Evolutionary conservation across 495 filamentous ascomycete species (phyloP).

Genomic region (Schizothecium vesticola): DNA sequence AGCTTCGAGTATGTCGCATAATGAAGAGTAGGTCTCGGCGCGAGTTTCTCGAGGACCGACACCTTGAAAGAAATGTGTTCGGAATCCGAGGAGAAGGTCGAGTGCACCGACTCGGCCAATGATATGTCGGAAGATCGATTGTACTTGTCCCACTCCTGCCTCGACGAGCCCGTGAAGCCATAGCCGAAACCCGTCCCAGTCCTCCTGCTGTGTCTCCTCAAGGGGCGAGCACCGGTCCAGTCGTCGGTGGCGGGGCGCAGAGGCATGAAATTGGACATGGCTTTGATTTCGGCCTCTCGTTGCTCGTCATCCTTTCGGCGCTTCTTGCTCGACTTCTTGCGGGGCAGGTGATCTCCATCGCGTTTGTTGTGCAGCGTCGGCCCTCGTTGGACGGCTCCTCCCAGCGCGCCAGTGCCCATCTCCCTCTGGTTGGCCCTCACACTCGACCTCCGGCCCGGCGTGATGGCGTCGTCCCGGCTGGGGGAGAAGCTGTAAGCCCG

Average conservation of each 20-base stretch:
- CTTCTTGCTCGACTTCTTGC: slow-evolving; percentile 70
- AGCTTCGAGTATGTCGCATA: slow-evolving; percentile 60
- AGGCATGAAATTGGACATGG: slow-evolving; percentile 70
- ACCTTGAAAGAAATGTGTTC: slow-evolving; percentile 71
- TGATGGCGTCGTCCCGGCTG: slow-evolving; percentile 43
- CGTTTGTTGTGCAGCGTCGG: slow-evolving; percentile 63
- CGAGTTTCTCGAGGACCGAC: slow-evolving; percentile 64
- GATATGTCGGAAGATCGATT: slow-evolving; percentile 68
- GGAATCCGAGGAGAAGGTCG: slow-evolving; percentile 63
- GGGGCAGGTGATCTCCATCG: slow-evolving; percentile 51
- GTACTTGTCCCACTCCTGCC: slow-evolving; percentile 49
- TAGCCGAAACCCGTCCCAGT: slow-evolving; percentile 45
- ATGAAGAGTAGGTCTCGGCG: slow-evolving; percentile 73
- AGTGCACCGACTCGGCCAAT: slow-evolving; percentile 65
- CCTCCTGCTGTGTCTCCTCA: slow-evolving; percentile 61
- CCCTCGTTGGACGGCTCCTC: slow-evolving; percentile 47
- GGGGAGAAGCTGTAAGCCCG: slow-evolving; percentile 52
- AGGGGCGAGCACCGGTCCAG: slow-evolving; percentile 43
- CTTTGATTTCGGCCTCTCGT: slow-evolving; percentile 78
- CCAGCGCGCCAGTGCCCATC: slow-evolving; percentile 25
- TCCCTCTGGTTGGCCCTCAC: slow-evolving; percentile 18
- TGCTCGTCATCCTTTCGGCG: slow-evolving; percentile 65
- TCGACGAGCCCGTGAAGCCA: slow-evolving; percentile 17
- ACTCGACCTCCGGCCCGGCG: slow-evolving; percentile 26
- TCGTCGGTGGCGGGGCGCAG: slow-evolving; percentile 52